phyloP scores from a whole-genome alignment of 2,329 filamentous ascomycete genomes.

The Clarireedia paspali region DNA sequence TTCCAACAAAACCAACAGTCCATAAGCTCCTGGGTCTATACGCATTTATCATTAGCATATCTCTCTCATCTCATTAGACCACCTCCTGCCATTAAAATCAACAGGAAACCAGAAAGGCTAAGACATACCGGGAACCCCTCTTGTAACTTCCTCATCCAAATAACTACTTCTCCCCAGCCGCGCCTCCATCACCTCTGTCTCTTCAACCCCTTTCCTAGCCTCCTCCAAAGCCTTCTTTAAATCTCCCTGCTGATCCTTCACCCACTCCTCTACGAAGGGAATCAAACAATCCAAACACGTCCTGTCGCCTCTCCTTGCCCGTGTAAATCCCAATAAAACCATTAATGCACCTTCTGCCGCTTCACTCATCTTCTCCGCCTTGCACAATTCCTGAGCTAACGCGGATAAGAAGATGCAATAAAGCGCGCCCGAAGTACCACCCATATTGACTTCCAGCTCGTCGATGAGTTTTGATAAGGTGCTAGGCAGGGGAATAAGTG shows the following conservation, averaged over 20 bases:
- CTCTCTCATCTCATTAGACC: too few relatives aligned
- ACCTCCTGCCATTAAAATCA: not conserved
- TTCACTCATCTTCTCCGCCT: not conserved
- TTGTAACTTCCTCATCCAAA: conserved; percentile 40
- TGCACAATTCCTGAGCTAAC: conserved; percentile 15
- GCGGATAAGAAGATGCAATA: conserved; percentile 28
- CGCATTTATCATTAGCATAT: not conserved
- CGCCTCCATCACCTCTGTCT: conserved; percentile 46
- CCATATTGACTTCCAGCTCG: conserved; percentile 27
- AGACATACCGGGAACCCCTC: conserved; percentile 34
- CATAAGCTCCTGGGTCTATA: conserved; percentile 46
- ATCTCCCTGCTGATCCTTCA: conserved; percentile 31
- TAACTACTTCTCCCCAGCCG: conserved; percentile 47
- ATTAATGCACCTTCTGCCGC: conserved; percentile 7
- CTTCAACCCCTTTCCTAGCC: conserved; percentile 40
- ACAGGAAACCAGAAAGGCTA: not conserved
- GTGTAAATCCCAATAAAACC: conserved; percentile 24
- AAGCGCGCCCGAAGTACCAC: conserved; percentile 28
- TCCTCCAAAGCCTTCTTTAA: conserved; percentile 38
- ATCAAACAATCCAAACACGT: conserved; percentile 29
- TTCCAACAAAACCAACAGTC: conserved; percentile 32
- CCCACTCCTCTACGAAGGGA: conserved; percentile 26
- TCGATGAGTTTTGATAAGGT: conserved; percentile 21
- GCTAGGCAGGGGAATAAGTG: conserved; percentile 12
- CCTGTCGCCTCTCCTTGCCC: conserved; percentile 26